Evolutionary conservation across 257 asterid genomes (phyloP), one percentile per base, ranked within the genome.

Genomic region (Prunella vulgaris): DNA sequence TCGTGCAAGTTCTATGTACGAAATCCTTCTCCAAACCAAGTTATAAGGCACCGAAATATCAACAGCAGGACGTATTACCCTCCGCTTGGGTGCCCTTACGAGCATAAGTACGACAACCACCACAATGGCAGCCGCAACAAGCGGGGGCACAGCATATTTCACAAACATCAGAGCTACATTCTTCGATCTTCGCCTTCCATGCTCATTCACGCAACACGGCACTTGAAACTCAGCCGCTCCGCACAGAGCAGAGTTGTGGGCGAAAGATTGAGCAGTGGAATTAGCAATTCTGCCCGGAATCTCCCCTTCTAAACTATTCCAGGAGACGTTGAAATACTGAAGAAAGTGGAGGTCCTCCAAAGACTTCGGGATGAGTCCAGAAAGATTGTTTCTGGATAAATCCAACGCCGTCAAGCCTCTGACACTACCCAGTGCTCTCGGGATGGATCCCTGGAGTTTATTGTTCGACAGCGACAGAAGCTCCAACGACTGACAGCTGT

Each of bases 241-340:
- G 48, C 82, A 77, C 2, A 81, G 40, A 20, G 68, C 82, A 21
- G 27, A 38, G 62, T 81, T 81, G n/a, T 70, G 28, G 9, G 27
- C 2, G 21, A 81, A 81, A 3, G 85, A 81, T 38, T 44, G 38
- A 18, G 70, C 80, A 15, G 78, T 66, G 17, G 77, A 70, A 59
- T 77, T 74, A 4, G 3, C 24, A 51, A 81, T 78, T 8, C 68
- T 71, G 12, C 14, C 20, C 1, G 82, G 85, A 53, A 81, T 77
- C 72, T 62, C 79, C 38, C 82, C 85, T 44, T 67, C 28, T 10
- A 81, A 12, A 12, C 32, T 61, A 63, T 81, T 81, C 64, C 54
- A n/a, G 18, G 82, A 68, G 17, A 17, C 87, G 79, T 64, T 70
- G 5, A 67, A 18, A 32, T 52, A 12, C 15, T 7, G 52, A 40